phyloP scores from a whole-genome alignment of 441 rosid species.

The California macrophylla region DNA sequence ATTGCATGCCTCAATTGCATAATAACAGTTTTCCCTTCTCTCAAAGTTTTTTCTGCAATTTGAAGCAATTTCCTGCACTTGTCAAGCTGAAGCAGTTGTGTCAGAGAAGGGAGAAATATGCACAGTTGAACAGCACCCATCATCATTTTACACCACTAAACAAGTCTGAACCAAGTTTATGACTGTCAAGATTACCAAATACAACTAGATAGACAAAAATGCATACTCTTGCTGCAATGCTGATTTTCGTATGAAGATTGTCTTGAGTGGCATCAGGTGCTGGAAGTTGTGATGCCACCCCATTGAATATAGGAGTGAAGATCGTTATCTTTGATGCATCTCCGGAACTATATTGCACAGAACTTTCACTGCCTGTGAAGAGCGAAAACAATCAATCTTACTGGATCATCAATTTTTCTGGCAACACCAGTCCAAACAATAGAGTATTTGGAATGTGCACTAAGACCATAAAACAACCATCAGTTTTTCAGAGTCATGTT shows the following conservation, averaged over 20 bases:
- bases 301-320: slow-evolving; percentile 39
- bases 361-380: slow-evolving; percentile 36
- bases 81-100: slow-evolving; percentile 41
- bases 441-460: not conserved
- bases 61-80: slow-evolving; percentile 56
- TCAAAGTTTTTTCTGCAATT: slow-evolving; percentile 53
- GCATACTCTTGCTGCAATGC: slow-evolving; percentile 33
- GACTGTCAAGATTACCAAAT: slow-evolving; percentile 3
- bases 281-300: slow-evolving; percentile 38
- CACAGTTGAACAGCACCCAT: not conserved
- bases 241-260: slow-evolving; percentile 24
- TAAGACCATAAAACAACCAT: not conserved
- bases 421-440: not conserved
- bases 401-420: not conserved
- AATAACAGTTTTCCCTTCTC: slow-evolving; percentile 44
- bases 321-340: slow-evolving; percentile 58
- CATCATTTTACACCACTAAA: not conserved
- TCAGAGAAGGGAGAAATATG: slow-evolving; percentile 20
- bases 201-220: slow-evolving; percentile 15
- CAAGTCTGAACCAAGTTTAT: slow-evolving; percentile 1
- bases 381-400: slow-evolving; percentile 12
- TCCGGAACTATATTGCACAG: slow-evolving; percentile 49
- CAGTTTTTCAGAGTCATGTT: not conserved
- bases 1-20: slow-evolving; percentile 82
- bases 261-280: slow-evolving; percentile 22